phyloP scores from a whole-genome alignment of 1,284 basidiomycete genomes.

The Earliella scabrosa region DNA sequence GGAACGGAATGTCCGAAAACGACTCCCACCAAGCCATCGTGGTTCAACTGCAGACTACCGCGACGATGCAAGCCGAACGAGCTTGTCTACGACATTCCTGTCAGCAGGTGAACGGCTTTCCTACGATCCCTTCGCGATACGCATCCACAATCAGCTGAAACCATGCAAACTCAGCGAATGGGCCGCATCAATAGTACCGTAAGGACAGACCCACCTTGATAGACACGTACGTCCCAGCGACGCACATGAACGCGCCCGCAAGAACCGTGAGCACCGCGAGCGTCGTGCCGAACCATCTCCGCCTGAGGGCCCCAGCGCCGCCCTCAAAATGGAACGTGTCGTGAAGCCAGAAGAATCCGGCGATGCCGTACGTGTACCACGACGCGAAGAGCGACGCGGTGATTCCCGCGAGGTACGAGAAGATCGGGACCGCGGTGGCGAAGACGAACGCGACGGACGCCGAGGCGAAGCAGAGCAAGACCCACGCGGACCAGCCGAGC shows the following conservation, averaged over 20 bases:
- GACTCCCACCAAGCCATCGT: too few relatives aligned
- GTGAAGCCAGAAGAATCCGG: conserved; percentile 61
- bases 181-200: conserved; percentile 4
- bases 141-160: conserved; percentile 52
- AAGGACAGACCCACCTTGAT: conserved; percentile 41
- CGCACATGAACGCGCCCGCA: conserved; percentile 56
- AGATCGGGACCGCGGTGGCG: conserved; percentile 58
- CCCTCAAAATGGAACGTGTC: conserved; percentile 50
- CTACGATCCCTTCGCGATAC: conserved; percentile 48
- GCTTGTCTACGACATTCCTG: too few relatives aligned
- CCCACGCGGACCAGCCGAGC: conserved; percentile 64
- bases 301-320: conserved; percentile 37
- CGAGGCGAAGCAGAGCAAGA: conserved; percentile 45
- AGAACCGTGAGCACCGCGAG: conserved; percentile 49
- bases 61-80: too few relatives aligned
- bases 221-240: conserved; percentile 57
- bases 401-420: conserved; percentile 56
- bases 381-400: conserved; percentile 60
- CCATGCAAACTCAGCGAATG: not conserved
- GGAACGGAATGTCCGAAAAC: too few relatives aligned
- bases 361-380: conserved; percentile 62
- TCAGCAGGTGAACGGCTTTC: conserved; percentile 37
- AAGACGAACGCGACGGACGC: conserved; percentile 56
- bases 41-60: too few relatives aligned
- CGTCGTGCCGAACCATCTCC: conserved; percentile 36